phyloP scores from a whole-genome alignment of 108 stramenopile species.

The Skeletonema menzelii region DNA sequence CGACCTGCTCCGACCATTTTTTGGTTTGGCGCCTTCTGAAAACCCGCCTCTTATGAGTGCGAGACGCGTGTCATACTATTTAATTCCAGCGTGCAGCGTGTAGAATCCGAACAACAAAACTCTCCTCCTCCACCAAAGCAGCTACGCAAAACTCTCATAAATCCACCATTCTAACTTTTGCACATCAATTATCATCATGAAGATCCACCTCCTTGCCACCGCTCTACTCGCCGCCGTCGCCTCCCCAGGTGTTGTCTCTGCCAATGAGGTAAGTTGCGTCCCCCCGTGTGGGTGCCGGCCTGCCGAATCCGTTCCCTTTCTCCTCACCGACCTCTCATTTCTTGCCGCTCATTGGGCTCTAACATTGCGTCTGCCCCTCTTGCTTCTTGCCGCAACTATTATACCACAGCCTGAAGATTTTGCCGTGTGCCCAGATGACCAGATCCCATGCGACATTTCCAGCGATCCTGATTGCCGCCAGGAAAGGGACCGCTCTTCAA shows the following conservation, averaged over 20 bases:
- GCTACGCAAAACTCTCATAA: too few relatives aligned
- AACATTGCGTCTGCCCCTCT: background rate
- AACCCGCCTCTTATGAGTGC: too few relatives aligned
- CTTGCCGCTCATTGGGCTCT: background rate
- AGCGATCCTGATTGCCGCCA: background rate
- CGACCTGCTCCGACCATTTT: too few relatives aligned
- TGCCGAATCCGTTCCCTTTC: background rate
- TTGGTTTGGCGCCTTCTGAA: too few relatives aligned
- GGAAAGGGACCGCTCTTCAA: background rate
- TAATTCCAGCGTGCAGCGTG: too few relatives aligned
- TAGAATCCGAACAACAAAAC: too few relatives aligned
- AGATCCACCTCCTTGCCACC: background rate
- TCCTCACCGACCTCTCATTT: too few relatives aligned
- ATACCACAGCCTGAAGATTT: too few relatives aligned
- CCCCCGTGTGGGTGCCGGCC: background rate
- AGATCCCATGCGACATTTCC: background rate
- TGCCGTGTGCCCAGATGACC: background rate
- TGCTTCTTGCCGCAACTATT: background rate
- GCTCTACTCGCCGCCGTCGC: background rate
- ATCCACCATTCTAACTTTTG: too few relatives aligned
- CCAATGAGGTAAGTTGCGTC: background rate
- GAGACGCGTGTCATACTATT: too few relatives aligned
- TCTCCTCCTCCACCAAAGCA: too few relatives aligned
- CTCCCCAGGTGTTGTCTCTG: background rate
- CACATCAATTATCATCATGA: background rate